A percentile compares a stretch with the other conserved stretches of the same genome.
Conservation (phyloP, 2,329 filamentous ascomycete genomes). For the Ceratocystis variospora region DNA sequence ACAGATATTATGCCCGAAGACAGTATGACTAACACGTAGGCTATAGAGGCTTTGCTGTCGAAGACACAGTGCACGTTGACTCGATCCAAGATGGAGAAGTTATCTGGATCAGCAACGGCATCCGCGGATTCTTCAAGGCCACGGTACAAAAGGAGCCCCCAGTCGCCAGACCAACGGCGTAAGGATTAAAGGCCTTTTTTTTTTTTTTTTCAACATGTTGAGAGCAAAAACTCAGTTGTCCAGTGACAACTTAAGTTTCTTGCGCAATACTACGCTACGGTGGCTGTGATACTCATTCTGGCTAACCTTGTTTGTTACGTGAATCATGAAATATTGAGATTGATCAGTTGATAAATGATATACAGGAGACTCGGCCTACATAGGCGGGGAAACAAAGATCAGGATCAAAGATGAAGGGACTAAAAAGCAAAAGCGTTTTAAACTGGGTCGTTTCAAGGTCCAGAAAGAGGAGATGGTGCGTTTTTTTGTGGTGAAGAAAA, state of each 20-base stretch:
- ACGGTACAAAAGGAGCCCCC: constrained; percentile 23
- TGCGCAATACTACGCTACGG: too few relatives aligned
- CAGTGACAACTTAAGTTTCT: too few relatives aligned
- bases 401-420: neutral
- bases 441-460: neutral
- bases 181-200: neutral
- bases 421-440: neutral
- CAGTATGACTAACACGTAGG: neutral
- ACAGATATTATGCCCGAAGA: neutral
- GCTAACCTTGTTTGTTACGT: constrained; percentile 5
- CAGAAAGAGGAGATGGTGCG: constrained; percentile 17
- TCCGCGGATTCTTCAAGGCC: constrained; percentile 58
- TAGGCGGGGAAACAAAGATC: too few relatives aligned
- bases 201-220: too few relatives aligned
- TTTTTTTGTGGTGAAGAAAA: constrained; percentile 17
- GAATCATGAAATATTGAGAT: constrained; percentile 5
- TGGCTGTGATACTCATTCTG: too few relatives aligned
- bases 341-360: constrained; percentile 7
- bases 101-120: constrained; percentile 81
- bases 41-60: constrained; percentile 44
- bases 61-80: constrained; percentile 45
- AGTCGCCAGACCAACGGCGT: neutral
- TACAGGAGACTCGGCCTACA: constrained; percentile 9
- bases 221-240: too few relatives aligned
- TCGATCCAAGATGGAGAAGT: constrained; percentile 58